Conservation (phyloP, 768 basidiomycete species). For the Xerocomellus chrysenteron region DNA sequence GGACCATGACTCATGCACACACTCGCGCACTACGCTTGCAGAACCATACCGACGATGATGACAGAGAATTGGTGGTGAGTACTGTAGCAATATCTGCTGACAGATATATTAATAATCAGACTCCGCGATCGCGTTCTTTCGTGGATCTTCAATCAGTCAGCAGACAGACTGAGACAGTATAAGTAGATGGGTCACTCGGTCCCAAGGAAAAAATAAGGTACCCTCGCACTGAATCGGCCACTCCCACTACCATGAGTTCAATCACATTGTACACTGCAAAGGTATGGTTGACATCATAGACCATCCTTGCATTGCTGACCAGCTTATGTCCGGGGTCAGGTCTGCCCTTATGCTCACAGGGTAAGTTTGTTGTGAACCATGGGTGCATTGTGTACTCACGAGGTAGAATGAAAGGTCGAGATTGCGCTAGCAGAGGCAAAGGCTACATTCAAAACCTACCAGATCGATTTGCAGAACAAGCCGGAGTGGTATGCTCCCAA, state of each 20-base stretch:
- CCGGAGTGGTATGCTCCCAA: constrained; percentile 67
- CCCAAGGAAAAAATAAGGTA: too few species aligned
- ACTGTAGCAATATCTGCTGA: not conserved
- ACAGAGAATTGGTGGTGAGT: too few species aligned
- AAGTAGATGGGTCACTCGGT: not conserved
- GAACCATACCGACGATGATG: too few species aligned
- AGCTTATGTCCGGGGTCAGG: constrained; percentile 28
- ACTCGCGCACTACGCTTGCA: too few species aligned
- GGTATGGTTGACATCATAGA: constrained; percentile 27
- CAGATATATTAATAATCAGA: not conserved
- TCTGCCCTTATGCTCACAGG: constrained; percentile 61
- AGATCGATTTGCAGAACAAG: constrained; percentile 64
- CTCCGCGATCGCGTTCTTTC: not conserved
- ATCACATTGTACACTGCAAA: constrained; percentile 50
- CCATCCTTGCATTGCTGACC: not conserved
- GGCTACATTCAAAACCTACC: constrained; percentile 46
- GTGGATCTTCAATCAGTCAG: not conserved
- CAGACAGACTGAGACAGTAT: not conserved
- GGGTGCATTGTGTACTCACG: not conserved
- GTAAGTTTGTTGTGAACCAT: constrained; percentile 30
- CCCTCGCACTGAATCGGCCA: not conserved
- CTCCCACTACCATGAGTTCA: constrained; percentile 13
- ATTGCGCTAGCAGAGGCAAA: constrained; percentile 61
- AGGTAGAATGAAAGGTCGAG: constrained; percentile 41
- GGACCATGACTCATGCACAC: too few species aligned